phyloP scores from a whole-genome alignment of 345 rosid genomes.

The Eucalyptus fibrosa region DNA sequence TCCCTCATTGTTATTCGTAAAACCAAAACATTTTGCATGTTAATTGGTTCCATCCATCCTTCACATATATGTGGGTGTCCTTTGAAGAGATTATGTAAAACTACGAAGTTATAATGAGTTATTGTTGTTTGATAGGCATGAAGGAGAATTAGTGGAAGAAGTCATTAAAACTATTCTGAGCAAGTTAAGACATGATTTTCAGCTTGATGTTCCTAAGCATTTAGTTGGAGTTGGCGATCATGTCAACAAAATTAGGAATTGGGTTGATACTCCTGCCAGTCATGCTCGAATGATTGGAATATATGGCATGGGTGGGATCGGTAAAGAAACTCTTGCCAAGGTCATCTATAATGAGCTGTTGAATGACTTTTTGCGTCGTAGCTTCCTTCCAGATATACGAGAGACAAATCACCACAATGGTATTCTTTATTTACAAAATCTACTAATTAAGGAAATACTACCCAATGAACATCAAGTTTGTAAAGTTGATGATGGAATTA shows the following conservation, averaged over 20 bases:
- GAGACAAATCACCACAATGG: no score
- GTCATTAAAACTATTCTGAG: background rate
- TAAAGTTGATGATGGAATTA: no score
- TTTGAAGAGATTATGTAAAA: background rate
- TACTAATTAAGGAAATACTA: no score
- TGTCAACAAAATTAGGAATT: background rate
- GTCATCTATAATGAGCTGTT: no score
- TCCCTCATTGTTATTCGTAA: no score
- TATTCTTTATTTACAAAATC: no score
- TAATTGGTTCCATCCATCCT: background rate
- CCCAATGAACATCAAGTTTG: no score
- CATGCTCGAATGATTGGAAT: background rate
- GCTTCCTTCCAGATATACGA: no score
- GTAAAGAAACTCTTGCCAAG: background rate
- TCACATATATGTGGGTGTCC: background rate
- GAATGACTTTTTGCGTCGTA: no score
- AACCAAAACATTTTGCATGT: background rate
- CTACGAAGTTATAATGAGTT: background rate
- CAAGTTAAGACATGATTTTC: background rate
- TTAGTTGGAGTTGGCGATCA: background rate
- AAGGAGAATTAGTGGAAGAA: background rate
- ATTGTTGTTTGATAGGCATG: background rate
- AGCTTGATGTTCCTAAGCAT: background rate
- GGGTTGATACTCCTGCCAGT: background rate
- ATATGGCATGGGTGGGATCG: background rate